Evolutionary conservation across 805 yeast species (phyloP), one percentile per base, ranked within the genome.

Genomic region (Dipodascopsis tothii): DNA sequence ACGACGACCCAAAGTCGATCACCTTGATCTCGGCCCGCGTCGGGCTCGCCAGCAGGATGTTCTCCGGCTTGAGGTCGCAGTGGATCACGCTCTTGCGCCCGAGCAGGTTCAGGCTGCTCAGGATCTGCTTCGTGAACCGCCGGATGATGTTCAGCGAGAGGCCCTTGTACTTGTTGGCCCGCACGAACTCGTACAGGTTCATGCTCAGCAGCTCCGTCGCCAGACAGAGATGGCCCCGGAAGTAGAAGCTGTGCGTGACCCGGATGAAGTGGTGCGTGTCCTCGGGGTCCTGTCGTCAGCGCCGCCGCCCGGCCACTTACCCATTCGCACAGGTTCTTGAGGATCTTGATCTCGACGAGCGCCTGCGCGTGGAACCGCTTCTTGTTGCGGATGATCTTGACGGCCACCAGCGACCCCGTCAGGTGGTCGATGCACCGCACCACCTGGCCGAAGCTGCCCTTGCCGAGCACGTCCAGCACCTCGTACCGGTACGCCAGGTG

Each of bases 61-160:
- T 86, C 56, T 84, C 95, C 0, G 94, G 95, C 57, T 86, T 86
- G 44, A 86, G 65, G 59, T 86, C 95, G 56, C 94, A 85, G 59
- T 86, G 95, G 21, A 86, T 76, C 4, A 86, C 72, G 9, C 70
- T 66, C 21, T 68, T 58, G 0, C 63, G 51, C 53, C 81, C 87
- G 27, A 86, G 67, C 50, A 69, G 77, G n/a, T 69, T 60, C 35
- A 86, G 60, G 0, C 84, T 88, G 5, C 66, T 59, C 11, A 84
- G 61, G 3, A 83, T 64, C 47, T 83, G 84, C 34, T 52, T 58
- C 0, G 80, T 64, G 57, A 84, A 72, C 33, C 51, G 30, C 38
- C 61, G 53, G 7, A 65, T 65, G 22, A 67, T 54, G 4, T 49
- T 47, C 34, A 58, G 35, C 3, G 63, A 56, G 4, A 68, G 47